phyloP scores from a whole-genome alignment of 2,329 filamentous ascomycete species.

The Penicillium glabrum region DNA sequence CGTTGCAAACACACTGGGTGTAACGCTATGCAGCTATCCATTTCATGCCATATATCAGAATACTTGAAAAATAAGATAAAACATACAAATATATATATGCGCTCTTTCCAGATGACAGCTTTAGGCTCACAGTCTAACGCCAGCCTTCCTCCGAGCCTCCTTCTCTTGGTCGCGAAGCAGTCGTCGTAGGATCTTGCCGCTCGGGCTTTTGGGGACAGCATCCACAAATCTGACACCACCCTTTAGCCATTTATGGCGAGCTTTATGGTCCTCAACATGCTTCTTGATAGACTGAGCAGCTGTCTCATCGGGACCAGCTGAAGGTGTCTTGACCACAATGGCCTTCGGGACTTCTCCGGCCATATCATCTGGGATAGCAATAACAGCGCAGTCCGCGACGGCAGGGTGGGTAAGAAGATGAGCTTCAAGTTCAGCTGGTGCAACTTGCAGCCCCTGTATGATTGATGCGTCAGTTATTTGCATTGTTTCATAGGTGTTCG shows the following conservation, averaged over 20 bases:
- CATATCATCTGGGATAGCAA: slow-evolving; percentile 65
- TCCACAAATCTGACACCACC: slow-evolving; percentile 61
- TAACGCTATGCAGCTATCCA: neutral
- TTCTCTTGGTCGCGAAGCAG: slow-evolving; percentile 73
- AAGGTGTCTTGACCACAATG: slow-evolving; percentile 60
- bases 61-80: neutral
- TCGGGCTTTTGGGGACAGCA: slow-evolving; percentile 60
- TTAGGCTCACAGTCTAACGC: slow-evolving; percentile 62
- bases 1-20: slow-evolving; percentile 15
- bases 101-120: neutral
- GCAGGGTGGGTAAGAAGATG: slow-evolving; percentile 72
- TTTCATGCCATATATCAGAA: neutral
- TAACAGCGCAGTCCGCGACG: slow-evolving; percentile 78
- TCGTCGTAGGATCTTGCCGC: slow-evolving; percentile 63
- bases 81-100: too few species aligned
- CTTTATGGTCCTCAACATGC: slow-evolving; percentile 62
- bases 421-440: slow-evolving; percentile 78
- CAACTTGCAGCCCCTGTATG: slow-evolving; percentile 72
- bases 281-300: slow-evolving; percentile 54
- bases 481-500: neutral
- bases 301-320: slow-evolving; percentile 51
- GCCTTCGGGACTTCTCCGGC: slow-evolving; percentile 65
- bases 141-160: slow-evolving; percentile 62
- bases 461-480: slow-evolving; percentile 2
- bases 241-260: slow-evolving; percentile 62